A percentile compares a stretch with the other conserved stretches of the same genome.
phyloP scores from a whole-genome alignment of 148 eudicot genomes.

The Dianthus caryophyllus region DNA sequence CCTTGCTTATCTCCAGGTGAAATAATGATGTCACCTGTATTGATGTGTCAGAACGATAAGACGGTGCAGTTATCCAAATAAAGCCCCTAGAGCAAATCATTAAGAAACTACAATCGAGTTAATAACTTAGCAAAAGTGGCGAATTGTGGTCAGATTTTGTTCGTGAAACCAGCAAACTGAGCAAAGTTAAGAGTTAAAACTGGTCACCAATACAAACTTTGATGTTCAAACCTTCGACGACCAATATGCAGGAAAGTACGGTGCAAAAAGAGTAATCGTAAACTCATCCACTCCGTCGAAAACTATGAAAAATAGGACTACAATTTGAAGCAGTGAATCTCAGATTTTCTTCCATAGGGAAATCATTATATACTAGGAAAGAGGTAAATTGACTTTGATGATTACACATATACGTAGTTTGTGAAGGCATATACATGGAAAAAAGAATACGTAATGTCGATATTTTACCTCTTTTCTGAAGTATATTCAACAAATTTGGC shows the following conservation, averaged over 20 bases:
- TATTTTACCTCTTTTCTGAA: slow-evolving; percentile 68
- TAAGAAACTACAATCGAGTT: neutral
- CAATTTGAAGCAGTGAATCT: neutral
- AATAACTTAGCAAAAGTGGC: neutral
- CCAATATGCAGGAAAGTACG: neutral
- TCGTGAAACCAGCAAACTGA: neutral
- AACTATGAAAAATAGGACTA: neutral
- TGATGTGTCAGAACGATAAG: slow-evolving; percentile 10
- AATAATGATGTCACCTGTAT: slow-evolving; percentile 62
- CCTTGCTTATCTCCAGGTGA: slow-evolving; percentile 87
- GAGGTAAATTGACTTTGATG: neutral
- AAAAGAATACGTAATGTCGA: neutral
- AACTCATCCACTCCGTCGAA: neutral
- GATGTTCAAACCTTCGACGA: neutral
- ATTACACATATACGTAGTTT: neutral
- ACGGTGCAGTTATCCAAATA: neutral
- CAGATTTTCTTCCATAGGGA: neutral
- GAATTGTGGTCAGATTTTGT: neutral
- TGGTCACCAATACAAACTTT: neutral
- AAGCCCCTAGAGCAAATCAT: neutral
- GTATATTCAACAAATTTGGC: slow-evolving; percentile 67
- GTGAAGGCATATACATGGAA: neutral
- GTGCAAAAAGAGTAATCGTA: neutral
- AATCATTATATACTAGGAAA: neutral
- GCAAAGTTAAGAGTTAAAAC: slow-evolving; percentile 7